Conservation (phyloP, 2,329 filamentous ascomycete species). For the Moelleriella libera region DNA sequence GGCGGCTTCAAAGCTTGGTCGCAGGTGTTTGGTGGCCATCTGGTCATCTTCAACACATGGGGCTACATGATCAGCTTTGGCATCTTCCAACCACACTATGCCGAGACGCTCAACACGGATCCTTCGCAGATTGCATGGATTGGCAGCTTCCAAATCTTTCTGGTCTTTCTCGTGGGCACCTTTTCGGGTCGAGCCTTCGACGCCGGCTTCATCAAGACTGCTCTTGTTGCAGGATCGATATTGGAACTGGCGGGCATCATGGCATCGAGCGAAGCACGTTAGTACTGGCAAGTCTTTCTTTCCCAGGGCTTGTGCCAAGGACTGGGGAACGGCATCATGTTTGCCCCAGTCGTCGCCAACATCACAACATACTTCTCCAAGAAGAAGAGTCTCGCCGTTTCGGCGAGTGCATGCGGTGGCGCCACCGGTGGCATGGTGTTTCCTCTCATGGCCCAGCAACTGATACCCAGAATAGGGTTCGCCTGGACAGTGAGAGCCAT, state of each 20-base stretch:
- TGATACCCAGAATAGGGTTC: constrained; percentile 47
- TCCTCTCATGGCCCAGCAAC: constrained; percentile 39
- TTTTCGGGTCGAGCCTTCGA: constrained; percentile 27
- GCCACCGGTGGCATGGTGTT: constrained; percentile 50
- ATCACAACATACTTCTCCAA: constrained; percentile 46
- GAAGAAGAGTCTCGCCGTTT: constrained; percentile 46
- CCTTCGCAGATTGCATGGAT: constrained; percentile 31
- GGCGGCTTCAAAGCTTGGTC: constrained; percentile 22
- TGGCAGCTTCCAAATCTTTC: constrained; percentile 29
- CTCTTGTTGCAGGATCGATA: constrained; percentile 19
- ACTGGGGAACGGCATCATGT: constrained; percentile 38
- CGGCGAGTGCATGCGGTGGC: constrained; percentile 43
- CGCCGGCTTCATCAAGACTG: constrained; percentile 21
- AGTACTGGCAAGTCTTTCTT: constrained; percentile 34
- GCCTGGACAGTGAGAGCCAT: constrained; percentile 49
- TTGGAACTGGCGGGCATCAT: constrained; percentile 32
- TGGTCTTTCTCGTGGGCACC: constrained; percentile 24
- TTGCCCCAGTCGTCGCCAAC: constrained; percentile 37
- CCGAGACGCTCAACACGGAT: constrained; percentile 13
- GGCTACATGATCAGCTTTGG: constrained; percentile 23
- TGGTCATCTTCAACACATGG: constrained; percentile 23
- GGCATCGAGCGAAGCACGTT: constrained; percentile 24
- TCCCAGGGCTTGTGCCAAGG: constrained; percentile 43
- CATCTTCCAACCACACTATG: constrained; percentile 25
- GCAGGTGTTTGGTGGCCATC: constrained; percentile 21